Base-by-base conservation (phyloP, 805 yeast species). In the Saccharomycopsis sp. region DNA sequence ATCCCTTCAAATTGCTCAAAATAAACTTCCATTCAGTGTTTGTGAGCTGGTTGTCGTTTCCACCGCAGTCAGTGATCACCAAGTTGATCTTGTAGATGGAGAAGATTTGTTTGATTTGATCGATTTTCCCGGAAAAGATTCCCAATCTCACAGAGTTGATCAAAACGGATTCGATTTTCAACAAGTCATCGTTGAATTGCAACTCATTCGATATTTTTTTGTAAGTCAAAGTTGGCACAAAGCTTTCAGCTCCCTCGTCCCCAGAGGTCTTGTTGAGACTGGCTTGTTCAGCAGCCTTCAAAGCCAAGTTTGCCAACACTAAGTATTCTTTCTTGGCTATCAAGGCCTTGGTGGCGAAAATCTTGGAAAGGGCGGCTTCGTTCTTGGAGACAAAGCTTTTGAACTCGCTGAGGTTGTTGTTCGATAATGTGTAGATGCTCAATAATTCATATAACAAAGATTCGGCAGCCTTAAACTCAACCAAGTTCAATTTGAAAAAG, bases 231-330 rank as follows among this genome's bases (percentile, higher is more conserved):
- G 51, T 34, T 29, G 63, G 63, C 14, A 51, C 57, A 51, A 53
- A 40, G 52, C 56, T 57, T 2, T 57, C 59, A 8, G 47, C 37
- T 9, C 55, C 51, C 21, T 64, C 66, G 3, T 40, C 57, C 9
- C 54, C 57, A n/a, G 54, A 59, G 15, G 53, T 52, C 40, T 63
- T 59, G 52, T 66, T 64, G 60, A 68, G 67, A 15, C 72, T 72
- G 41, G 53, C 63, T 20, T 66, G 63, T 57, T 65, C 70, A 24
- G 73, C 73, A 18, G 70, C 61, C 40, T 50, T 54, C 37, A 60
- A 48, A 2, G 63, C 57, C 51, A 60, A 58, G 29, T 52, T 53
- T 23, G 63, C 61, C 16, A 60, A 34, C 21, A 60, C 46, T 9
- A 60, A 56, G 21, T 48, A 57, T 37, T 60, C 57, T 44, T 60